Evolutionary conservation across 2,329 filamentous ascomycete species (phyloP).

Genomic region (Trichoderma cornu-damae): DNA sequence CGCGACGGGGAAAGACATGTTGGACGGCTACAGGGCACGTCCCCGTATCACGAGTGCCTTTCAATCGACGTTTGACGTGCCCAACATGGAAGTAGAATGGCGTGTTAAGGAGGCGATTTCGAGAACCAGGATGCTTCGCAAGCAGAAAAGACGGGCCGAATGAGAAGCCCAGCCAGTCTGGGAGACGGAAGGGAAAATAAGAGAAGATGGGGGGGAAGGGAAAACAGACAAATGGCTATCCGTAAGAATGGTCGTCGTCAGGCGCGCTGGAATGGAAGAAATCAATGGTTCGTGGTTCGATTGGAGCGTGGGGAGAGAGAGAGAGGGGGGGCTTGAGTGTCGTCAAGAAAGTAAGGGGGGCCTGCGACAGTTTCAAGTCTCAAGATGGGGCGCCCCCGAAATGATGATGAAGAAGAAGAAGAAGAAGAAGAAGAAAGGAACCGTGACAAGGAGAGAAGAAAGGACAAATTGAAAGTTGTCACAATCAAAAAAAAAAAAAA

Average conservation of each 20-base stretch:
- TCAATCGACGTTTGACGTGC: slow-evolving; percentile 17
- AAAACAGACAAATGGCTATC: slow-evolving; percentile 6
- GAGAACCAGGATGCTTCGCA: neutral
- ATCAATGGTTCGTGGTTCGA: slow-evolving; percentile 6
- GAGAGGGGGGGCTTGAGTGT: slow-evolving; percentile 7
- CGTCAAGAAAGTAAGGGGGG: slow-evolving; percentile 14
- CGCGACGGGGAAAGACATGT: slow-evolving; percentile 49
- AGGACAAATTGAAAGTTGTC: neutral
- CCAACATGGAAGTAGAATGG: slow-evolving; percentile 19
- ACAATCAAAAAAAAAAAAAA: neutral
- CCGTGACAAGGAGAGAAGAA: neutral
- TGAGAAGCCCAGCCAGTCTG: neutral
- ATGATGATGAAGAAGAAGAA: neutral
- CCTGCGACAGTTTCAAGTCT: slow-evolving; percentile 17
- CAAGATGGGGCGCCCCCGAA: neutral
- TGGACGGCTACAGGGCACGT: slow-evolving; percentile 19
- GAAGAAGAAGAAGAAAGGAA: neutral
- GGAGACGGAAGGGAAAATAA: neutral
- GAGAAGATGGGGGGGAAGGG: no score
- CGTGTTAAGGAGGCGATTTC: slow-evolving; percentile 2
- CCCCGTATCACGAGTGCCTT: slow-evolving; percentile 14
- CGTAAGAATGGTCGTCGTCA: neutral
- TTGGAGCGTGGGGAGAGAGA: slow-evolving; percentile 9
- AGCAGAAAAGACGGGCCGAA: neutral
- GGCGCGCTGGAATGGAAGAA: slow-evolving; percentile 15